Base-by-base conservation (phyloP, 192 early-diverging fungal genomes). In the Kappamyces sp. region DNA sequence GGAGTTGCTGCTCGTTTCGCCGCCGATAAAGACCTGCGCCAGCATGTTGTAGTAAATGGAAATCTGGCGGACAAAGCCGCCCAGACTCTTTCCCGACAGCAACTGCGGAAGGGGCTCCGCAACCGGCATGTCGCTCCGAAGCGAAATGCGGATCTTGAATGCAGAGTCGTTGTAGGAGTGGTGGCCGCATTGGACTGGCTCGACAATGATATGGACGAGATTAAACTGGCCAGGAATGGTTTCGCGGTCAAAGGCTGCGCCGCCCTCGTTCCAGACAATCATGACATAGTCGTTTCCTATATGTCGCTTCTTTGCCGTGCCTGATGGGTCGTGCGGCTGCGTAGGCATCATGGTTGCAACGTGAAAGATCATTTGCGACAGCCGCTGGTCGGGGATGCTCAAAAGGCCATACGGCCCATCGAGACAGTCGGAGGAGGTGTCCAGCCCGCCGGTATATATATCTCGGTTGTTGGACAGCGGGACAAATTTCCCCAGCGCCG, bases 271-370 rank as follows among this genome's bases (percentile, higher is more conserved):
- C 62, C 86, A 99, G 5, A 96, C 84, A 60, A 99, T 87, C 36
- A 85, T 84, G 48, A 99, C 90, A 74, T 85, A 96, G 71, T 99
- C 93, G 65, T 99, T 99, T 42, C 93, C 96, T 61, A 99, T 93
- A 65, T 96, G 92, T 32, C 91, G 74, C 74, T 99, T 99, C 64
- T 99, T 99, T 11, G 66, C 66, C 60, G 79, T 86, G 63, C 90
- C 80, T 46, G 81, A 71, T 47, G 86, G 83, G 67, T 99, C 94
- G 46, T 81, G 81, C 40, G 75, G 71, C 46, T 81, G 67, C 0
- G 79, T 90, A 0, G 96, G 96, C 91, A 99, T 96, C 62, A 99
- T 78, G 12, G 93, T 97, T 9, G 91, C 84, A 4, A 85, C 84
- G 62, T 99, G 96, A 71, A 96, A 99, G 8, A 94, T 81, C 29